Base-by-base conservation (phyloP, 2,329 filamentous ascomycete species). In the Hypocreales sp. region DNA sequence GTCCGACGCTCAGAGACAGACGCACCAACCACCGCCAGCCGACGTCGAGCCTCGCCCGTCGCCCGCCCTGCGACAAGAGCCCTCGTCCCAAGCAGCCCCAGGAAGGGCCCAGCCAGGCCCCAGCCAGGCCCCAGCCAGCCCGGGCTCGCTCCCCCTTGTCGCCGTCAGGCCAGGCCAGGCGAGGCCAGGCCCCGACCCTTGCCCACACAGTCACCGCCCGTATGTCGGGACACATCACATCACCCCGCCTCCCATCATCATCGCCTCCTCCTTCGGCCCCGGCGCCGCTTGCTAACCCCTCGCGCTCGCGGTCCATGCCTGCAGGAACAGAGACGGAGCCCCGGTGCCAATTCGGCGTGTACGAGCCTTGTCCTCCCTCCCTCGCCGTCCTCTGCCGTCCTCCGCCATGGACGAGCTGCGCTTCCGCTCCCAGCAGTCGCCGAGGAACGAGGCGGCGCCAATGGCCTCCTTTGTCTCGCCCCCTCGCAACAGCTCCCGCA, bases 391-490 rank as follows among this genome's bases (percentile, higher is more conserved):
- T 51, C 51, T 52, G 49, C 52, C 52, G 27, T 27, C 40, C 37
- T 35, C 36, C 41, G 35, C 21, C 42, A 79, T 82, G 68, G 80
- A 87, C 56, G 79, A 84, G 56, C 62, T 81, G 54, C 76, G 77
- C 50, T 86, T 79, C 56, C 74, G 77, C 42, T 68, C 69, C 47
- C 76, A 84, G 54, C 74, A 79, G 54, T 80, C 80, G 41, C 72
- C 81, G 30, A 72, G 75, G 42, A 79, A 77, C 56, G 83, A 92
- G 46, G 59, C 71, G 44, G 59, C 71, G 44, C 61, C 75, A 38
- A 80, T 84, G 58, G 72, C 76, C 47, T 71, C 73, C 40, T 72
- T 83, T 53, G 73, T 76, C 45, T 77, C 79, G 44, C 75, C 80
- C 46, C 70, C 72, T 41, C 74, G 80, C 67, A 67, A 29, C 42